Conservation (phyloP, 805 yeast genomes). For the Candida cerambycidarum region DNA sequence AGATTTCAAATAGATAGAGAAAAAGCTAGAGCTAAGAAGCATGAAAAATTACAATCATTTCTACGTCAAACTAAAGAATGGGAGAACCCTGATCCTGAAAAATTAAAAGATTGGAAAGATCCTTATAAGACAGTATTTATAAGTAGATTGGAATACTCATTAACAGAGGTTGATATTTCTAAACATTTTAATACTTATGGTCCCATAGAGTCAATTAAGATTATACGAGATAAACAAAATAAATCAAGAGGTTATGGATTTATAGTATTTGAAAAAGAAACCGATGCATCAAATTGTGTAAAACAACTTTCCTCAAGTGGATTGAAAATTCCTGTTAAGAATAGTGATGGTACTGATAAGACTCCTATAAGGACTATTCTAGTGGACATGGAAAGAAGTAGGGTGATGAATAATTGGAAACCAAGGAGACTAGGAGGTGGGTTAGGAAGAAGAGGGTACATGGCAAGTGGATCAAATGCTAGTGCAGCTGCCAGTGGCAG, state of each 20-base stretch:
- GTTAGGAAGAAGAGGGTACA: conserved; percentile 78
- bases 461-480: conserved; percentile 29
- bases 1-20: conserved; percentile 5
- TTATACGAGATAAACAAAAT: conserved; percentile 38
- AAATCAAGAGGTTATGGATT: conserved; percentile 84
- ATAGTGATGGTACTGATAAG: conserved; percentile 40
- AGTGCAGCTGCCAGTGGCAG: conserved; percentile 38
- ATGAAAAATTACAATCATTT: conserved; percentile 15
- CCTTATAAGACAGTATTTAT: conserved; percentile 80
- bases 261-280: conserved; percentile 60
- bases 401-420: conserved; percentile 64
- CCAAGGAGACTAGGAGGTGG: conserved; percentile 89
- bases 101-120: conserved; percentile 45
- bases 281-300: conserved; percentile 61
- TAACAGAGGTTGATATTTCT: conserved; percentile 68
- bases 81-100: conserved; percentile 28
- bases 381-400: conserved; percentile 73
- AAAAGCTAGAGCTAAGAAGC: conserved; percentile 11
- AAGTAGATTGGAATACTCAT: conserved; percentile 63
- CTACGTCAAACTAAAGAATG: conserved; percentile 31
- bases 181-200: conserved; percentile 66
- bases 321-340: conserved; percentile 20
- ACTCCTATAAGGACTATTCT: conserved; percentile 43
- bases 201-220: conserved; percentile 54
- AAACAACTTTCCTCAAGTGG: conserved; percentile 53